A percentile compares a stretch with the other conserved stretches of the same genome.
Conservation (phyloP, 805 yeast genomes). For the Sugiyamaella mastotermitis region DNA sequence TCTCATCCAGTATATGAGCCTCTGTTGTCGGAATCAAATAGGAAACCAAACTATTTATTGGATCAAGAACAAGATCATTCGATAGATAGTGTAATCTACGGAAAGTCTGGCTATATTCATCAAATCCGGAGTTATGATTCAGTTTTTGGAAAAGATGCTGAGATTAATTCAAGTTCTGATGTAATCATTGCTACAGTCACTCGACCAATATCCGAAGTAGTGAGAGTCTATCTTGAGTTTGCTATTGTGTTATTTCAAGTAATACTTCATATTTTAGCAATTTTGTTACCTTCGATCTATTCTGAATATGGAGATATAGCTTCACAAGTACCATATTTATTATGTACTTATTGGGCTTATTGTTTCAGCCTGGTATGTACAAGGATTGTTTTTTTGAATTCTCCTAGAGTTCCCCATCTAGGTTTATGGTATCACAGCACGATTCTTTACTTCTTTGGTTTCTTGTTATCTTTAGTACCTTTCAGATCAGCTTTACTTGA, state of each 20-base stretch:
- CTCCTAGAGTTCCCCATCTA: too few species aligned
- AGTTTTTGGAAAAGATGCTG: conserved; percentile 1
- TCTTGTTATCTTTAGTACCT: conserved; percentile 16
- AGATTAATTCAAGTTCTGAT: conserved; percentile 7
- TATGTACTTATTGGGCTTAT: conserved; percentile 22
- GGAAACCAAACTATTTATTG: conserved; percentile 1
- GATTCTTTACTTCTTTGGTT: conserved; percentile 15
- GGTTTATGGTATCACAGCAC: conserved; percentile 21
- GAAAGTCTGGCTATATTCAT: conserved; percentile 2
- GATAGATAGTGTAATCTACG: conserved; percentile 18
- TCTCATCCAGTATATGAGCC: conserved; percentile 18
- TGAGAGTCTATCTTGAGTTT: conserved; percentile 24
- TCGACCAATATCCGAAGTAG: conserved; percentile 22
- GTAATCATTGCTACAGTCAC: conserved; percentile 21
- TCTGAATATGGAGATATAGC: conserved; percentile 15
- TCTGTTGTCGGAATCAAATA: conserved; percentile 10
- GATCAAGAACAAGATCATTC: conserved; percentile 11
- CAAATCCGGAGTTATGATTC: conserved; percentile 11
- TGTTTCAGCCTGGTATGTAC: conserved; percentile 19
- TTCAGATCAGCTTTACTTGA: conserved; percentile 20
- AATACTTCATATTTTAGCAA: conserved; percentile 19
- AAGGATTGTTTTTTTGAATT: conserved; percentile 17
- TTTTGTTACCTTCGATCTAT: conserved; percentile 10
- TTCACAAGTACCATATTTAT: conserved; percentile 10
- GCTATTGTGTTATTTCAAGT: conserved; percentile 19